phyloP scores from a whole-genome alignment of 176 grass and related monocot genomes.

The Cymbopogon citratus region DNA sequence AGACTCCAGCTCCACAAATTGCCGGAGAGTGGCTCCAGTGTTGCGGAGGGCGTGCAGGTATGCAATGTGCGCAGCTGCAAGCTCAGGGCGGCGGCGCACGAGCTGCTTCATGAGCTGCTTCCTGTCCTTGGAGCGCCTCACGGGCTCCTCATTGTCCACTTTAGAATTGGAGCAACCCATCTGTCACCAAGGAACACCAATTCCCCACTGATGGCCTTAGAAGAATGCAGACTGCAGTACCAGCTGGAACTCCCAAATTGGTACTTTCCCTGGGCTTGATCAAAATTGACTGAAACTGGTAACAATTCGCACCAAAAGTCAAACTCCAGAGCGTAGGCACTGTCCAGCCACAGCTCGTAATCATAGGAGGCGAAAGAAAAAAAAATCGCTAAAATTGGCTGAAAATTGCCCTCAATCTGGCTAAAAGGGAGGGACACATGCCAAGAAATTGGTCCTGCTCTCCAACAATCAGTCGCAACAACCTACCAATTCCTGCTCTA shows the following conservation, averaged over 20 bases:
- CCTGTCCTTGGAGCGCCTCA: constrained; percentile 83
- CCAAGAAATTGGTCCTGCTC: constrained; percentile 15
- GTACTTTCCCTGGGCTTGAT: not conserved
- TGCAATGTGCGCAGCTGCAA: constrained; percentile 58
- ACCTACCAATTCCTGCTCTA: not conserved
- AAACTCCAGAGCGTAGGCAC: constrained; percentile 5
- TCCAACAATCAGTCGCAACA: constrained; percentile 17
- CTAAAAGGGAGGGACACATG: not conserved
- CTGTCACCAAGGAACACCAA: constrained; percentile 9
- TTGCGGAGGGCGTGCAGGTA: constrained; percentile 84
- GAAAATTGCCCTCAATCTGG: not conserved
- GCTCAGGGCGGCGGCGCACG: constrained; percentile 48
- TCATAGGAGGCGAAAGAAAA: constrained; percentile 6
- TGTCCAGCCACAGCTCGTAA: not conserved
- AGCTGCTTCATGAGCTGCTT: constrained; percentile 88
- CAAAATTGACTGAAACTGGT: constrained; percentile 11
- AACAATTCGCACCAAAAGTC: constrained; percentile 21
- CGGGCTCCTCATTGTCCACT: constrained; percentile 74
- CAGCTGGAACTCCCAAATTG: not conserved
- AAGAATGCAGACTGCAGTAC: constrained; percentile 15
- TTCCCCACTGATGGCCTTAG: not conserved
- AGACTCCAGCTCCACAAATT: constrained; percentile 74
- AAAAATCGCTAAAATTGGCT: constrained; percentile 20
- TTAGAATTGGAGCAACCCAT: constrained; percentile 87
- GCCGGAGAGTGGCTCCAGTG: constrained; percentile 78